phyloP scores from a whole-genome alignment of 192 early-diverging fungal species.

The Entomortierella lignicola region DNA sequence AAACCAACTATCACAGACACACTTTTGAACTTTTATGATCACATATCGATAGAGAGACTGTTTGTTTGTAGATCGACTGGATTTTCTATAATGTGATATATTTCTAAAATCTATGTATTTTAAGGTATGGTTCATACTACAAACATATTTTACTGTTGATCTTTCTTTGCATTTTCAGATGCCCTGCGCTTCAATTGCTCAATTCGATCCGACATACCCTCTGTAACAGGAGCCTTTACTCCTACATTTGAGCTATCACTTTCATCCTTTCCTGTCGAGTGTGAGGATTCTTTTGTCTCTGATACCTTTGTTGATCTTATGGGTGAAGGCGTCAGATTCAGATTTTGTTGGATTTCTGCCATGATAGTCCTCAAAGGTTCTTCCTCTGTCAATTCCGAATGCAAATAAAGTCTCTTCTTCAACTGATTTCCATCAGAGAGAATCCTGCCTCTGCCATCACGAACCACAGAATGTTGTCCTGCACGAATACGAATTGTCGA shows the following conservation, averaged over 20 bases:
- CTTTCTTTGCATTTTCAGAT: conserved; percentile 30
- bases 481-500: conserved; percentile 62
- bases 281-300: neutral
- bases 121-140: neutral
- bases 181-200: conserved; percentile 49
- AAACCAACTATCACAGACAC: too few species aligned
- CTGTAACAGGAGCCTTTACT: conserved; percentile 11
- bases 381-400: conserved; percentile 57
- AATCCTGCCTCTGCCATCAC: conserved; percentile 45
- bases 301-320: neutral
- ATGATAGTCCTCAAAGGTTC: conserved; percentile 52
- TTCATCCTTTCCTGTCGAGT: neutral
- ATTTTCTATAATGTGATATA: too few species aligned
- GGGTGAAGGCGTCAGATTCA: conserved; percentile 3
- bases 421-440: conserved; percentile 48
- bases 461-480: conserved; percentile 25
- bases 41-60: too few species aligned
- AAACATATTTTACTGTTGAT: neutral
- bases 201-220: conserved; percentile 49
- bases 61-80: too few species aligned
- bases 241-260: neutral
- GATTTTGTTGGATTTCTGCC: conserved; percentile 43
- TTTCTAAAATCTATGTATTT: neutral
- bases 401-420: conserved; percentile 61
- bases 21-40: too few species aligned